These are phyloP conservation scores for Eustoma russellianum DNA, from an alignment of 257 asterid genomes.

Conservation along the genomic window DNA sequence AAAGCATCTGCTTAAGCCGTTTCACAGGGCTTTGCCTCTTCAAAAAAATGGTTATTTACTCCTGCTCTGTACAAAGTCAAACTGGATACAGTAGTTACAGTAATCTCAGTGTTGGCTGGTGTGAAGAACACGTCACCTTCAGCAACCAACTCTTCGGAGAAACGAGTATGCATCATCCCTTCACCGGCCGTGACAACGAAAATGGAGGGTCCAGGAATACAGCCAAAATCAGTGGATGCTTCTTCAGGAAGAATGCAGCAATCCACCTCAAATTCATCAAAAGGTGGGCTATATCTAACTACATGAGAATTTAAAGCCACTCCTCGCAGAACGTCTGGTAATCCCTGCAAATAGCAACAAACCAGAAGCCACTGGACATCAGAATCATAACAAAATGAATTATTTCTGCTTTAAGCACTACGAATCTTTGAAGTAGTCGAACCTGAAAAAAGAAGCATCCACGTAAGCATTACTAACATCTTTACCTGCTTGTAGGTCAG, in stretches of 20 bases:
- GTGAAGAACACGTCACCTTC: constrained; percentile 75
- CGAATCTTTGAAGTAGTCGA: no score
- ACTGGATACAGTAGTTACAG: constrained; percentile 23
- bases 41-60: constrained; percentile 44
- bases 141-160: constrained; percentile 23
- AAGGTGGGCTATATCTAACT: constrained; percentile 62
- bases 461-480: no score
- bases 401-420: no score
- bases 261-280: constrained; percentile 91
- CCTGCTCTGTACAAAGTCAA: constrained; percentile 77
- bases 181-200: constrained; percentile 53
- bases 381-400: no score
- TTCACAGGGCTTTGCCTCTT: no score
- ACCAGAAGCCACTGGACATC: constrained; percentile 4
- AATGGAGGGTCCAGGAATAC: constrained; percentile 60
- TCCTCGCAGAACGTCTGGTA: constrained; percentile 60
- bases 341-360: constrained; percentile 40
- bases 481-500: constrained; percentile 90
- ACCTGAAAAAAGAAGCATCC: no score
- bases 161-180: constrained; percentile 33
- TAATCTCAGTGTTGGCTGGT: constrained; percentile 48
- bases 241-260: constrained; percentile 54
- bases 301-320: constrained; percentile 47
- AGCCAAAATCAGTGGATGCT: constrained; percentile 39
- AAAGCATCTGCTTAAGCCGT: no score